These are phyloP conservation scores for Aureobasidium melanogenum DNA, from an alignment of 2,329 filamentous ascomycete genomes.

Conservation along the genomic window DNA sequence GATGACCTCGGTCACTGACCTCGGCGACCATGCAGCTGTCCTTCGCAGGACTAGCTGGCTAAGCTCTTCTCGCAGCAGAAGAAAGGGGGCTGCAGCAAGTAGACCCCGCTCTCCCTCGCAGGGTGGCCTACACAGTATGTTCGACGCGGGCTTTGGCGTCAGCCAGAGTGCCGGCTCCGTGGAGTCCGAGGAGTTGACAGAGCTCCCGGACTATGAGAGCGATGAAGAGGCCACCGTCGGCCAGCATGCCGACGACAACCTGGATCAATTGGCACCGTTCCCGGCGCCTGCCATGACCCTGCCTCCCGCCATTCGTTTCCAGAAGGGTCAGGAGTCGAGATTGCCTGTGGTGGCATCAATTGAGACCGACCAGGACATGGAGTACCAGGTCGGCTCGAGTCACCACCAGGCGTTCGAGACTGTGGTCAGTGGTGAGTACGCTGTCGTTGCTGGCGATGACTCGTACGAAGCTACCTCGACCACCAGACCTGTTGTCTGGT, in stretches of 20 bases:
- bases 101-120: background rate
- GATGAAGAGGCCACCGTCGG: background rate
- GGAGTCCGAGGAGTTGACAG: background rate
- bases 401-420: background rate
- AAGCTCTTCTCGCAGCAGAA: background rate
- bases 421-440: background rate
- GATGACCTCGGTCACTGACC: conserved; percentile 3
- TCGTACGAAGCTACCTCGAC: background rate
- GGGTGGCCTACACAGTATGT: background rate
- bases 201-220: background rate
- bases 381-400: background rate
- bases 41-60: conserved; percentile 1
- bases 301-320: background rate
- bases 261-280: background rate
- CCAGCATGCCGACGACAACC: conserved; percentile 1
- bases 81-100: conserved; percentile 1
- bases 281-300: background rate
- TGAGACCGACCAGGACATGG: background rate
- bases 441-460: background rate
- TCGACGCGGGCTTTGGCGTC: background rate
- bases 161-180: background rate
- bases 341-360: background rate
- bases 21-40: background rate
- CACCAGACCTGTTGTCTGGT: conserved; percentile 4
- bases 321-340: background rate